phyloP scores from a whole-genome alignment of 2,329 filamentous ascomycete genomes.

The Nigrospora oryzae region DNA sequence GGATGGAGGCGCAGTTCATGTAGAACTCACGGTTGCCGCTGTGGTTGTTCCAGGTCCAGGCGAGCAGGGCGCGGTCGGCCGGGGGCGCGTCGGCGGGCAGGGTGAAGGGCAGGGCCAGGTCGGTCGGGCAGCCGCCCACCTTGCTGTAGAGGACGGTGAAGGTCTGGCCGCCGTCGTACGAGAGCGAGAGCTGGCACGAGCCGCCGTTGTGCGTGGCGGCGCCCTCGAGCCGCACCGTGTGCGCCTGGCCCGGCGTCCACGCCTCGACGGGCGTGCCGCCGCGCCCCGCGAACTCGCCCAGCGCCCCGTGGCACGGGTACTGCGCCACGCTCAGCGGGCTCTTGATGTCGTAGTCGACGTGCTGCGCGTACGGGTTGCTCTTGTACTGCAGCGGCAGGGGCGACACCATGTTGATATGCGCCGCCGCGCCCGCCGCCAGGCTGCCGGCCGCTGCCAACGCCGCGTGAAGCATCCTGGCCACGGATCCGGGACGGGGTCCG shows the following conservation, averaged over 20 bases:
- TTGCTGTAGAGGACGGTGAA: slow-evolving; percentile 51
- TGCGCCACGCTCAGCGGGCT: slow-evolving; percentile 55
- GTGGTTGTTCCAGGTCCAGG: slow-evolving; percentile 73
- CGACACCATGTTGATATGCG: slow-evolving; percentile 48
- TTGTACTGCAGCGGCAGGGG: slow-evolving; percentile 46
- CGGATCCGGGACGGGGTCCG: slow-evolving; percentile 22
- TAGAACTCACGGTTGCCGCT: slow-evolving; percentile 77
- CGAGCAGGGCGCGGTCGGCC: slow-evolving; percentile 52
- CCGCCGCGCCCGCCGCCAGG: slow-evolving; percentile 21
- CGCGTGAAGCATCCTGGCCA: slow-evolving; percentile 23
- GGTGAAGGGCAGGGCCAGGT: slow-evolving; percentile 53
- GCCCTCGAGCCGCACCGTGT: slow-evolving; percentile 54
- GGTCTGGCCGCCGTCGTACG: slow-evolving; percentile 60
- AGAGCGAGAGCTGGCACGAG: slow-evolving; percentile 68
- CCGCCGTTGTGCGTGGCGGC: slow-evolving; percentile 56
- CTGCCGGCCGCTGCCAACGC: slow-evolving; percentile 25
- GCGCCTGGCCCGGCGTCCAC: slow-evolving; percentile 52
- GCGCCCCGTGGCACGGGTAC: slow-evolving; percentile 69
- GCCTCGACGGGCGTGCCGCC: slow-evolving; percentile 32
- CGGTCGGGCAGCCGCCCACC: slow-evolving; percentile 27
- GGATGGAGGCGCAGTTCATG: slow-evolving; percentile 74
- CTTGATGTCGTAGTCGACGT: slow-evolving; percentile 65
- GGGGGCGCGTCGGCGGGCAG: slow-evolving; percentile 55
- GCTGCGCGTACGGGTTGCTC: slow-evolving; percentile 39
- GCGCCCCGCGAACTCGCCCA: slow-evolving; percentile 25